Percentiles rank a stretch among this genome's conserved stretches.
Conservation (phyloP, 2,329 filamentous ascomycete genomes). For the Phyllosticta citribraziliensis region DNA sequence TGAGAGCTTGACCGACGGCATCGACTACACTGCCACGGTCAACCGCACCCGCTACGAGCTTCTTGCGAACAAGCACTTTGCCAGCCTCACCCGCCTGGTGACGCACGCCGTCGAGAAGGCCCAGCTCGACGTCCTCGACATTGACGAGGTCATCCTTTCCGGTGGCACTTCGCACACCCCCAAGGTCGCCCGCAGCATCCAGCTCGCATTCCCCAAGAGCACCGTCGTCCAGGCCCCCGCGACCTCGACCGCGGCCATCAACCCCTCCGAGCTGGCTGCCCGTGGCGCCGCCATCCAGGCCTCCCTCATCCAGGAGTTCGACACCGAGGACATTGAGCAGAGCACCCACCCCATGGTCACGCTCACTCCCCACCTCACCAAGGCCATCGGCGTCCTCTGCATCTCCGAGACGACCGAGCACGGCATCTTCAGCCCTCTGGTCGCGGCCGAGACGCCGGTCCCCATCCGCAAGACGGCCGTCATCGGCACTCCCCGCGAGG, state of each 20-base stretch:
- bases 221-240: slow-evolving; percentile 76
- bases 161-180: slow-evolving; percentile 91
- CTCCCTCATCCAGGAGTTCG: slow-evolving; percentile 88
- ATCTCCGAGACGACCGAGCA: slow-evolving; percentile 47
- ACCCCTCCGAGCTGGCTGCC: slow-evolving; percentile 82
- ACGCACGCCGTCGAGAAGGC: slow-evolving; percentile 85
- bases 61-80: slow-evolving; percentile 74
- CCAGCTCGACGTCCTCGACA: slow-evolving; percentile 78
- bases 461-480: slow-evolving; percentile 79
- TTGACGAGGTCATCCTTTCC: slow-evolving; percentile 88
- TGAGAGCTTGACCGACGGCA: slow-evolving; percentile 78
- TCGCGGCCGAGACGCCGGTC: slow-evolving; percentile 78
- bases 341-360: slow-evolving; percentile 93
- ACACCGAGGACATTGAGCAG: slow-evolving; percentile 86
- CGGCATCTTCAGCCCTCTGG: slow-evolving; percentile 68
- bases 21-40: slow-evolving; percentile 85
- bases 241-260: slow-evolving; percentile 67
- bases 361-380: slow-evolving; percentile 79
- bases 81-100: slow-evolving; percentile 77
- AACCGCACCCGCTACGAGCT: slow-evolving; percentile 93
- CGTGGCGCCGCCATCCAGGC: slow-evolving; percentile 93
- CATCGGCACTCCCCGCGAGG: slow-evolving; percentile 64
- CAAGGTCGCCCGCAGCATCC: slow-evolving; percentile 75
- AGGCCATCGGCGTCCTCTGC: slow-evolving; percentile 79
- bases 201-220: slow-evolving; percentile 67